These are phyloP conservation scores for Pleodorina starrii DNA, from an alignment of 139 green algal genomes.

Conservation along the genomic window DNA sequence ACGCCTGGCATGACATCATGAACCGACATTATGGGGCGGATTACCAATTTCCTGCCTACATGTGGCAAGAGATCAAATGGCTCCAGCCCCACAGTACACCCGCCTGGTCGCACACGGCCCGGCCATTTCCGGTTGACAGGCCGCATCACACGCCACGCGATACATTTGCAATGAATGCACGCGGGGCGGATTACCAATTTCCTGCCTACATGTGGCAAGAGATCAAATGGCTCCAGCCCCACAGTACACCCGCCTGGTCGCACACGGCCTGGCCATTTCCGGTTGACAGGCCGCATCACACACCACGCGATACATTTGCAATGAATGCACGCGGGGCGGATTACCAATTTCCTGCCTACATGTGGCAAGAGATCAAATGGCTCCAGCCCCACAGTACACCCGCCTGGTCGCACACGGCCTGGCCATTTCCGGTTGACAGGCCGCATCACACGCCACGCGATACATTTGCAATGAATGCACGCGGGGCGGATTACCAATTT, in stretches of 20 bases:
- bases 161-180: too few species aligned
- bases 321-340: too few species aligned
- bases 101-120: slow-evolving; percentile 44
- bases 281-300: background rate
- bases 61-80: slow-evolving; percentile 83
- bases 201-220: slow-evolving; percentile 72
- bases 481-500: slow-evolving; percentile 83
- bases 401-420: slow-evolving; percentile 30
- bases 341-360: slow-evolving; percentile 83
- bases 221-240: slow-evolving; percentile 82
- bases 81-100: slow-evolving; percentile 65
- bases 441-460: background rate
- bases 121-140: background rate
- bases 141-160: background rate
- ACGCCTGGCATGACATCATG: background rate
- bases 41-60: slow-evolving; percentile 83
- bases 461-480: too few species aligned
- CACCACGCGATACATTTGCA: background rate
- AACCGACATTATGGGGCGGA: slow-evolving; percentile 65
- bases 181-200: slow-evolving; percentile 87
- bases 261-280: background rate
- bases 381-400: slow-evolving; percentile 69
- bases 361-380: slow-evolving; percentile 83
- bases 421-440: background rate
- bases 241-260: slow-evolving; percentile 53